Evolutionary conservation across 2,329 filamentous ascomycete species (phyloP).

Genomic region (Arthrobotrys pseudoclavata): DNA sequence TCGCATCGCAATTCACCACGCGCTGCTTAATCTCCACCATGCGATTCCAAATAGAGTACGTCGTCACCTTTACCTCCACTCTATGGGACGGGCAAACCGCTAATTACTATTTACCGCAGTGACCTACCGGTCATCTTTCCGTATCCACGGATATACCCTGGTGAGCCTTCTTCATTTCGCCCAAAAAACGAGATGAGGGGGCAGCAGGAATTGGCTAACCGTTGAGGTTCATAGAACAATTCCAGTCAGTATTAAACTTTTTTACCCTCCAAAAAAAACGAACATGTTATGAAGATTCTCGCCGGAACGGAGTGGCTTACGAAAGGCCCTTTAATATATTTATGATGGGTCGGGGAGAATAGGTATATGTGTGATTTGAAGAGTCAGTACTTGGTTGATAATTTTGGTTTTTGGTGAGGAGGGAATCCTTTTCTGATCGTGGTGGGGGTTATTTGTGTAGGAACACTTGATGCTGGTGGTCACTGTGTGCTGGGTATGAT

Average conservation of each 20-base stretch:
- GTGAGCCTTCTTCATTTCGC: constrained; percentile 64
- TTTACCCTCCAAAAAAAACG: constrained; percentile 1
- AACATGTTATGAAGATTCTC: constrained; percentile 1
- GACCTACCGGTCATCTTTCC: constrained; percentile 73
- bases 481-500: constrained; percentile 80
- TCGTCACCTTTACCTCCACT: constrained; percentile 9
- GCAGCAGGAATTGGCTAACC: constrained; percentile 54
- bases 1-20: constrained; percentile 24
- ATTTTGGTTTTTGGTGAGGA: not conserved
- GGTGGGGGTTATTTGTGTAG: constrained; percentile 62
- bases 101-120: constrained; percentile 65
- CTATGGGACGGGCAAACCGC: constrained; percentile 10
- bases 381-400: constrained; percentile 66
- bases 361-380: constrained; percentile 88
- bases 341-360: constrained; percentile 58
- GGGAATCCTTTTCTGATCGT: not conserved
- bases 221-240: constrained; percentile 69
- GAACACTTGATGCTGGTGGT: constrained; percentile 90
- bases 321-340: not conserved
- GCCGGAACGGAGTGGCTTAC: constrained; percentile 62
- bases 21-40: constrained; percentile 46
- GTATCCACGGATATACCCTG: constrained; percentile 74
- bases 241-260: constrained; percentile 66
- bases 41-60: constrained; percentile 64
- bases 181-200: constrained; percentile 28